Conservation (phyloP, 495 filamentous ascomycete genomes). For the Thermothielavioides terrestris region DNA sequence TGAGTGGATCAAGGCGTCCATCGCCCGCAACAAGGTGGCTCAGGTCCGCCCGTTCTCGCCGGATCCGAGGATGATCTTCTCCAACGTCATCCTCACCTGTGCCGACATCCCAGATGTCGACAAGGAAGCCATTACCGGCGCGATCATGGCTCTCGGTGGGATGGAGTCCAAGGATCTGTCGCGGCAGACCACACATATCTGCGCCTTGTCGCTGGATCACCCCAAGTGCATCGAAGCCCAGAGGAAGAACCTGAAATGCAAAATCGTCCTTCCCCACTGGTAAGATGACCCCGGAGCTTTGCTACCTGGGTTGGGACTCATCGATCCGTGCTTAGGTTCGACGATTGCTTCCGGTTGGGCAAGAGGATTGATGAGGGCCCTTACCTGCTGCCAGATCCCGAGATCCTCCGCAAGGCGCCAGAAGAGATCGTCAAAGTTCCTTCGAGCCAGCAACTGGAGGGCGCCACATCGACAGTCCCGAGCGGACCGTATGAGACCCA, state of each 20-base stretch:
- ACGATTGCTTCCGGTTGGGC: slow-evolving; percentile 88
- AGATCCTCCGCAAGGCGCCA: slow-evolving; percentile 52
- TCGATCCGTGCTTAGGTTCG: slow-evolving; percentile 64
- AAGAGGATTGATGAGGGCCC: slow-evolving; percentile 79
- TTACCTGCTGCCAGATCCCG: slow-evolving; percentile 80
- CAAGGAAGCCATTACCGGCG: slow-evolving; percentile 85
- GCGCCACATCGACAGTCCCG: slow-evolving; percentile 62
- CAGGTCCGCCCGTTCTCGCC: slow-evolving; percentile 79
- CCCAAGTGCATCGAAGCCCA: slow-evolving; percentile 57
- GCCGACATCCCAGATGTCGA: slow-evolving; percentile 78
- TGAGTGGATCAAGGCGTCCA: slow-evolving; percentile 63
- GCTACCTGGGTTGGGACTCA: not conserved
- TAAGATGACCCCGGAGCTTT: slow-evolving; percentile 26
- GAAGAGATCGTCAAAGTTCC: slow-evolving; percentile 48
- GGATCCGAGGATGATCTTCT: slow-evolving; percentile 84
- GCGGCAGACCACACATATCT: slow-evolving; percentile 75
- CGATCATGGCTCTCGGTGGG: slow-evolving; percentile 82
- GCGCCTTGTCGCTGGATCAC: slow-evolving; percentile 68
- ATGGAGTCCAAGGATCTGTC: slow-evolving; percentile 61
- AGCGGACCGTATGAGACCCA: slow-evolving; percentile 30
- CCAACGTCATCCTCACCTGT: slow-evolving; percentile 65
- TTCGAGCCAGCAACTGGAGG: slow-evolving; percentile 55
- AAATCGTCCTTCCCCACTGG: slow-evolving; percentile 95
- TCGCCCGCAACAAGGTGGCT: slow-evolving; percentile 59
- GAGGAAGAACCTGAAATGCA: slow-evolving; percentile 56